Evolutionary conservation across 2,329 filamentous ascomycete species (phyloP).

Genomic region (Metarhizium anisopliae): DNA sequence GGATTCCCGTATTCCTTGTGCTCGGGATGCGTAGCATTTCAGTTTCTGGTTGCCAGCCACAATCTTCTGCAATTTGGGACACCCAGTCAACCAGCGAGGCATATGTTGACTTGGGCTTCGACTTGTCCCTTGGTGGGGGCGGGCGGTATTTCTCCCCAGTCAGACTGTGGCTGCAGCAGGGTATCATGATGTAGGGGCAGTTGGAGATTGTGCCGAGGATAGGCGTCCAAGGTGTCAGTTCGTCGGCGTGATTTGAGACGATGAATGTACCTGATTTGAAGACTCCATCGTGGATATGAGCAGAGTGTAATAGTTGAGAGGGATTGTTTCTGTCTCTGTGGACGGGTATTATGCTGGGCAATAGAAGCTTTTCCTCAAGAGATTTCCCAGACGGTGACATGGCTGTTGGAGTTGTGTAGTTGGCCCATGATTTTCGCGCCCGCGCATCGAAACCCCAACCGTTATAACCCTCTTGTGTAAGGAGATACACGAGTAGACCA

Average conservation of each 20-base stretch:
- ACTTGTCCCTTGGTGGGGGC: conserved; percentile 40
- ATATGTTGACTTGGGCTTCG: conserved; percentile 60
- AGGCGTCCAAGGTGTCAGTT: conserved; percentile 93
- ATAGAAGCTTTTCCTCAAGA: conserved; percentile 38
- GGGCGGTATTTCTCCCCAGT: conserved; percentile 68
- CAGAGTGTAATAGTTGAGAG: conserved; percentile 1
- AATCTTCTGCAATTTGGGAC: conserved; percentile 55
- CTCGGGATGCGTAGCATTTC: conserved; percentile 88
- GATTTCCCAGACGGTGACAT: conserved; percentile 20
- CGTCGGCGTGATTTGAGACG: conserved; percentile 93
- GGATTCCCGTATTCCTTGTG: conserved; percentile 74
- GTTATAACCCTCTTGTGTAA: conserved; percentile 68
- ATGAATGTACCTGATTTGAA: conserved; percentile 78
- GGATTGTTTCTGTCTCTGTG: no score
- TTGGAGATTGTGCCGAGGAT: conserved; percentile 68
- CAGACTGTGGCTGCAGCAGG: conserved; percentile 88
- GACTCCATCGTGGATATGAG: conserved; percentile 44
- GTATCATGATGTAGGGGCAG: conserved; percentile 84
- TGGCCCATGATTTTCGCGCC: conserved; percentile 73
- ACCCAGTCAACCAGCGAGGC: conserved; percentile 77
- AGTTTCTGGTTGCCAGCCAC: conserved; percentile 69
- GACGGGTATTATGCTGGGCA: conserved; percentile 31
- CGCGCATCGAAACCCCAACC: conserved; percentile 93
- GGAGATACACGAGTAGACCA: conserved; percentile 76
- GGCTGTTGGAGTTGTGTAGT: conserved; percentile 42